phyloP scores from a whole-genome alignment of 169 alveolate genomes.

The Plasmodium vivax region DNA sequence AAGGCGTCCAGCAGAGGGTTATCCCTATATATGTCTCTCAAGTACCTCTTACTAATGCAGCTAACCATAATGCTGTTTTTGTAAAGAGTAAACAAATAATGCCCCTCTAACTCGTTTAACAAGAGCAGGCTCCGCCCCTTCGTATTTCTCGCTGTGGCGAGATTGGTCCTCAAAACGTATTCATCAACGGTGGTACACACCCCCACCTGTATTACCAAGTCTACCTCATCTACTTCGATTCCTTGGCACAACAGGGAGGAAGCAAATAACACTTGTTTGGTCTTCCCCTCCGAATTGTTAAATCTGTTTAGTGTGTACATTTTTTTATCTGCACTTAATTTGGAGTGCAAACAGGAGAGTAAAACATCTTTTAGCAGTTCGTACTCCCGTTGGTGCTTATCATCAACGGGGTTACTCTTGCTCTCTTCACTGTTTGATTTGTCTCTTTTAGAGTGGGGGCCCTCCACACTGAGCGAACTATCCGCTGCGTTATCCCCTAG shows the following conservation, averaged over 20 bases:
- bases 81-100: slow-evolving; percentile 37
- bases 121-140: slow-evolving; percentile 47
- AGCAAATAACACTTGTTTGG: slow-evolving; percentile 47
- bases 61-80: slow-evolving; percentile 49
- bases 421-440: neutral
- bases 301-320: slow-evolving; percentile 44
- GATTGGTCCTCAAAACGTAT: slow-evolving; percentile 46
- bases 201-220: slow-evolving; percentile 73
- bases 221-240: slow-evolving; percentile 51
- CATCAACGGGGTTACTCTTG: neutral
- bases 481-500: neutral
- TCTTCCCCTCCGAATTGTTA: slow-evolving; percentile 14
- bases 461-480: neutral
- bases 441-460: neutral
- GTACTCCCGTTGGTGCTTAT: slow-evolving; percentile 5
- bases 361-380: slow-evolving; percentile 24
- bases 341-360: slow-evolving; percentile 53
- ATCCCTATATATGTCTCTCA: slow-evolving; percentile 30
- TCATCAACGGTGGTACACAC: slow-evolving; percentile 33
- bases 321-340: slow-evolving; percentile 59
- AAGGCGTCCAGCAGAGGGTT: slow-evolving; percentile 10
- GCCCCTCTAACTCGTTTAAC: slow-evolving; percentile 64
- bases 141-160: slow-evolving; percentile 39
- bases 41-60: slow-evolving; percentile 17
- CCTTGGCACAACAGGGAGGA: slow-evolving; percentile 60